Evolutionary conservation across 768 basidiomycete species (phyloP).

Genomic region (Naganishia kalamii): DNA sequence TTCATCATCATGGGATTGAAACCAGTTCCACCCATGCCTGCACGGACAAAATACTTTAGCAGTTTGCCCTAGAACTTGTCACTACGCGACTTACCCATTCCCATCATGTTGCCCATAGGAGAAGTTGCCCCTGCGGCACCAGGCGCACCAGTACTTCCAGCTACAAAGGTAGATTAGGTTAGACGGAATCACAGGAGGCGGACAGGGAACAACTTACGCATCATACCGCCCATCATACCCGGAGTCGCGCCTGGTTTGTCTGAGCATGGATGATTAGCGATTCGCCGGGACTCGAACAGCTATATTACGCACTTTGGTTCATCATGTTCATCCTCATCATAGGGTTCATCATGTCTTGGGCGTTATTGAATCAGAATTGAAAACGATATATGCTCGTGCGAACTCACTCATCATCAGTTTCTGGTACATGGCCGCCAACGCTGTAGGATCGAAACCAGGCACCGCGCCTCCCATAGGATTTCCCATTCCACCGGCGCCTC

Average conservation of each 20-base stretch:
- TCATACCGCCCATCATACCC: slow-evolving; percentile 22
- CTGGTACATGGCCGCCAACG: slow-evolving; percentile 85
- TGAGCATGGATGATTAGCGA: not conserved
- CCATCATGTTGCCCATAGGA: slow-evolving; percentile 24
- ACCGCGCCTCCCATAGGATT: slow-evolving; percentile 20
- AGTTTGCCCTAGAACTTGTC: not conserved
- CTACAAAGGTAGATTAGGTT: not conserved
- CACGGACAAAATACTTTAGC: not conserved
- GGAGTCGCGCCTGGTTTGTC: slow-evolving; percentile 8
- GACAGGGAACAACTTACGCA: not conserved
- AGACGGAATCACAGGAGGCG: not conserved
- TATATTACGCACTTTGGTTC: slow-evolving; percentile 18
- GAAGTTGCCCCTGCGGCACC: not conserved
- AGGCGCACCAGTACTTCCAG: not conserved
- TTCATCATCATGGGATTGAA: slow-evolving; percentile 37
- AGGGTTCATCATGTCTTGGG: slow-evolving; percentile 30
- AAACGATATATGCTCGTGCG: not conserved
- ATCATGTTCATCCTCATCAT: slow-evolving; percentile 44
- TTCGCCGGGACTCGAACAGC: not conserved
- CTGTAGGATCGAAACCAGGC: slow-evolving; percentile 72
- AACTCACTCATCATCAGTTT: slow-evolving; percentile 59
- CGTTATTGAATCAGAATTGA: not conserved
- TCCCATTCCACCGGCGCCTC: slow-evolving; percentile 31
- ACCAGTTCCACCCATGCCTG: slow-evolving; percentile 30
- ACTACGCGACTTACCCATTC: slow-evolving; percentile 2